Base-by-base conservation (phyloP, 2,329 filamentous ascomycete genomes). In the Elsinoe arachidis region DNA sequence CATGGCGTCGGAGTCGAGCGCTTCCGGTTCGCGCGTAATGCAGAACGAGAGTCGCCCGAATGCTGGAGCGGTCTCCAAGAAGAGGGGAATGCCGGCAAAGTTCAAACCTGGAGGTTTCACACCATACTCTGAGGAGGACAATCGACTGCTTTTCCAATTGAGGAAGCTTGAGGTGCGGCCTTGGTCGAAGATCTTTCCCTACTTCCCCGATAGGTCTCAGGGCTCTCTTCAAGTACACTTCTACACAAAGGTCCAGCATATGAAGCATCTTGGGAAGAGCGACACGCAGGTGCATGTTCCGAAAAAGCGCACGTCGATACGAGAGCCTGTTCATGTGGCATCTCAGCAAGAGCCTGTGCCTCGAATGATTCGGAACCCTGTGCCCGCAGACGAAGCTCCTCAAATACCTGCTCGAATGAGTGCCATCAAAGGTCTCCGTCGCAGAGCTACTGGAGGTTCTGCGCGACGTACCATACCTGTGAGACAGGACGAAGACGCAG, bases 111-210 rank as follows among this genome's bases (percentile, higher is more conserved):
- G 14, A 34, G 26, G 26, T 15, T 51, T 37, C n/a, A 33, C 35
- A 33, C 19, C 38, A 12, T 70, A 65, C 33, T 62, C 61, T 5
- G 23, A 49, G 2, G 65, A 67, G 33, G 68, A 71, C 34, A 61
- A 67, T 35, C 46, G 41, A 4, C 61, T 72, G 5, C 61, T 77
- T 0, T 68, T 72, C 5, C 70, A 70, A 43, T 56, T 76, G 2
- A 75, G 72, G 44, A 72, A 74, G 17, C 19, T 46, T 52, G 69
- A 71, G 0, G 69, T 72, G 26, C 60, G 66, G 1, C 56, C 57
- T 3, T 76, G 73, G 72, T 54, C 61, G 1, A 61, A 68, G 0
- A 72, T 76, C 9, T 63, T 63, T 0, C 35, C 57, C 3, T 62
- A 71, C 30, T 71, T 73, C 49, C 63, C 67, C 1, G 58, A 62